Conservation (phyloP, 352 stramenopile genomes). For the Globisporangium alternatum region DNA sequence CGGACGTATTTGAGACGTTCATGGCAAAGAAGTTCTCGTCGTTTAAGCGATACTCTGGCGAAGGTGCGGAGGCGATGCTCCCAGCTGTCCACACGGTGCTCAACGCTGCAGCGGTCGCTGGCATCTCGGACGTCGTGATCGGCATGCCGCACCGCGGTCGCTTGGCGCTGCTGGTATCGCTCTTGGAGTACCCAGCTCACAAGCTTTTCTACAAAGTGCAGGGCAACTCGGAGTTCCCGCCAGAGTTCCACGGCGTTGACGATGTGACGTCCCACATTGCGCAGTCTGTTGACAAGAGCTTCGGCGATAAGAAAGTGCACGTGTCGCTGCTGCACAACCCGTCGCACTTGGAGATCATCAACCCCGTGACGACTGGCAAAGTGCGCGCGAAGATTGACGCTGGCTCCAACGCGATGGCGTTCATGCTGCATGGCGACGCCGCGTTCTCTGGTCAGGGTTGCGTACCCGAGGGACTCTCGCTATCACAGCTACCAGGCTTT, state of each 20-base stretch:
- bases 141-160: slow-evolving; percentile 86
- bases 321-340: slow-evolving; percentile 87
- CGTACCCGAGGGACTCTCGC: slow-evolving; percentile 69
- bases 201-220: slow-evolving; percentile 86
- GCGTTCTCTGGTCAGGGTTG: slow-evolving; percentile 86
- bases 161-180: slow-evolving; percentile 66
- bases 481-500: slow-evolving; percentile 81
- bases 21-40: slow-evolving; percentile 84
- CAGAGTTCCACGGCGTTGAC: slow-evolving; percentile 57
- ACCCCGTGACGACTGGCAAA: slow-evolving; percentile 80
- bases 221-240: slow-evolving; percentile 69
- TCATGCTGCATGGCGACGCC: slow-evolving; percentile 86
- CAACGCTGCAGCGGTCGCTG: slow-evolving; percentile 39
- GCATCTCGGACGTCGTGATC: slow-evolving; percentile 76
- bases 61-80: slow-evolving; percentile 82
- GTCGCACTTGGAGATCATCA: slow-evolving; percentile 89
- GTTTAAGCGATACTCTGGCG: slow-evolving; percentile 87
- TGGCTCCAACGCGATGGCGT: slow-evolving; percentile 61
- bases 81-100: slow-evolving; percentile 71
- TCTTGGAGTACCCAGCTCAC: slow-evolving; percentile 79
- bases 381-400: slow-evolving; percentile 78
- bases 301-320: slow-evolving; percentile 48
- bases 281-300: slow-evolving; percentile 68
- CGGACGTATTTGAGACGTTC: slow-evolving; percentile 84
- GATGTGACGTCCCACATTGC: slow-evolving; percentile 88